These are phyloP conservation scores for Gnomoniopsis smithogilvyi DNA, from an alignment of 2,329 filamentous ascomycete genomes.

Conservation along the genomic window DNA sequence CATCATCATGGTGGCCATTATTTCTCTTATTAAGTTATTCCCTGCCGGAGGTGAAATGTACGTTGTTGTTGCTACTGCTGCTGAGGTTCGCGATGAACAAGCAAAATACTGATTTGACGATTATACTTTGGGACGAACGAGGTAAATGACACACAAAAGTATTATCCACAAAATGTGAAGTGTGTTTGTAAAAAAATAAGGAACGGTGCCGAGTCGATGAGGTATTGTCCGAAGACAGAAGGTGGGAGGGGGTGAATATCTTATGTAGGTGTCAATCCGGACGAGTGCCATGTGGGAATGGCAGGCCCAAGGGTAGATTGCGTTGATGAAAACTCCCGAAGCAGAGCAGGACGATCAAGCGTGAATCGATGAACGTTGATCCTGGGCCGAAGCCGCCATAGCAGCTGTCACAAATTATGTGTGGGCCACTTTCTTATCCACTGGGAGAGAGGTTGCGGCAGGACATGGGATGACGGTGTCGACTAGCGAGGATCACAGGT, in stretches of 20 bases:
- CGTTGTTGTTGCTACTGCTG: too few species aligned
- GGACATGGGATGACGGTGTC: constrained; percentile 36
- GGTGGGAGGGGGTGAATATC: constrained; percentile 37
- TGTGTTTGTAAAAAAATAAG: constrained; percentile 24
- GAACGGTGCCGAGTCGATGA: constrained; percentile 13
- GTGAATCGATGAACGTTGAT: constrained; percentile 46
- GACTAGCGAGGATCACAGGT: constrained; percentile 25
- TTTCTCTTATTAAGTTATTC: constrained; percentile 17
- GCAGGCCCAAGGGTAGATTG: constrained; percentile 23
- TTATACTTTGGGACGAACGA: constrained; percentile 5
- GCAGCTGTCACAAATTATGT: constrained; percentile 54
- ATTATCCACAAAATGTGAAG: constrained; percentile 8
- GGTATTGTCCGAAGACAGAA: constrained; percentile 21
- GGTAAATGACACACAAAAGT: constrained; percentile 1
- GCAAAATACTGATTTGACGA: constrained; percentile 4
- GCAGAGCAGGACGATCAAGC: constrained; percentile 45
- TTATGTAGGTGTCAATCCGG: constrained; percentile 34
- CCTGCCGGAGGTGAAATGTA: constrained; percentile 14
- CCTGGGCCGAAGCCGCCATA: constrained; percentile 40
- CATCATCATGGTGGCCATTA: constrained; percentile 43
- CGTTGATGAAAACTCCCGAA: constrained; percentile 27
- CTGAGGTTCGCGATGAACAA: not conserved
- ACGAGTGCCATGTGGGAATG: constrained; percentile 18
- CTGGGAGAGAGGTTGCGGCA: constrained; percentile 26
- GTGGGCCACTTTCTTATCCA: constrained; percentile 39